These are phyloP conservation scores for Sergeia podlipaevii DNA, from an alignment of 208 protist species.

Conservation along the genomic window DNA sequence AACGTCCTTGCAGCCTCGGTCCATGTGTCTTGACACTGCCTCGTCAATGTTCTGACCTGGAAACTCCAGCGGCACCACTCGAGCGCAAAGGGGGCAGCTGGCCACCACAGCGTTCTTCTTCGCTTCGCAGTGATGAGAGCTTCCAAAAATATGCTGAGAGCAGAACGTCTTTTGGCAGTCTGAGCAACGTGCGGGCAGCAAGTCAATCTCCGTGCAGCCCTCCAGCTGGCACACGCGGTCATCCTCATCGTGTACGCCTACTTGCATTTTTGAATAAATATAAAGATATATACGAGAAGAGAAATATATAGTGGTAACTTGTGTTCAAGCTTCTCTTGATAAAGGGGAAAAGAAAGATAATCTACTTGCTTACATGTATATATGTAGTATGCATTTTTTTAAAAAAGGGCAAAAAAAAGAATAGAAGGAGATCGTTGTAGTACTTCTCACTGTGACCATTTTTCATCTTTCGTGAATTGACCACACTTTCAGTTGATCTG, in stretches of 20 bases:
- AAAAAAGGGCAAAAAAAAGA: conserved; percentile 7
- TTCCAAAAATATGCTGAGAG: conserved; percentile 55
- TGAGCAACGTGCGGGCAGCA: conserved; percentile 59
- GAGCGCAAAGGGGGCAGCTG: conserved; percentile 46
- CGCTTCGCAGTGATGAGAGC: conserved; percentile 49
- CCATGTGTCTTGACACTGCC: conserved; percentile 74
- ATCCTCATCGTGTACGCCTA: conserved; percentile 76
- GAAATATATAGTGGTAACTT: no score
- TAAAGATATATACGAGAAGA: neutral
- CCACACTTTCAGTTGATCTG: no score
- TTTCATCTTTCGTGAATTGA: no score
- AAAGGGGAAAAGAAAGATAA: no score
- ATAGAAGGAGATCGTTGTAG: neutral
- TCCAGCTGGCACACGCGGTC: conserved; percentile 54
- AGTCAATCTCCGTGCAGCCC: conserved; percentile 70
- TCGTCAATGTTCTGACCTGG: conserved; percentile 50
- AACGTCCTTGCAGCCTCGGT: conserved; percentile 51
- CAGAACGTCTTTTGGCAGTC: conserved; percentile 79
- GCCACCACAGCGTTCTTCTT: conserved; percentile 31
- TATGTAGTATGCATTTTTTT: neutral
- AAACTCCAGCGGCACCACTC: conserved; percentile 51
- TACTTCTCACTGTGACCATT: no score
- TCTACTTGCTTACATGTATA: no score
- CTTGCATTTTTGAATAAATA: conserved; percentile 55
- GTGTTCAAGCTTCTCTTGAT: no score